Evolutionary conservation across 176 grass and related monocot species (phyloP).

Genomic region (Metroxylon sagu): DNA sequence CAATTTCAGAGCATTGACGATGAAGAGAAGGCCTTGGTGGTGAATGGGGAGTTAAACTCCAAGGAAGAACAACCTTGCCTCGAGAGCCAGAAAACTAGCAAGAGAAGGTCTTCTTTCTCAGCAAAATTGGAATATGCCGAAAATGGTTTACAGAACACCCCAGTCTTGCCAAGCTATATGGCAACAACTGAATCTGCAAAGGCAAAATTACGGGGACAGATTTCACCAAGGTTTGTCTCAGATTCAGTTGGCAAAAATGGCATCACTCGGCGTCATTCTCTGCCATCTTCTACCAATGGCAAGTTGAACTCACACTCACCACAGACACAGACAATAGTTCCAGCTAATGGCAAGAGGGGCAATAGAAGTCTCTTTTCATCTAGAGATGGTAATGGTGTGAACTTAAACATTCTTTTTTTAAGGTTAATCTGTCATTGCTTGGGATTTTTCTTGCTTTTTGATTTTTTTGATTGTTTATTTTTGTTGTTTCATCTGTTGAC

Average conservation of each 20-base stretch:
- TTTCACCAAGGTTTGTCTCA: slow-evolving; percentile 47
- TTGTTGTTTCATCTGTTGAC: neutral
- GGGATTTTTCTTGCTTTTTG: neutral
- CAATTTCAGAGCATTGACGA: slow-evolving; percentile 33
- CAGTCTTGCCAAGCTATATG: slow-evolving; percentile 22
- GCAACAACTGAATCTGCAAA: slow-evolving; percentile 62
- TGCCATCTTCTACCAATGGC: slow-evolving; percentile 55
- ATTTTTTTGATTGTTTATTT: slow-evolving; percentile 1
- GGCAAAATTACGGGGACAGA: slow-evolving; percentile 64
- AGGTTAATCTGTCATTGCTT: neutral
- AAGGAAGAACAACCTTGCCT: slow-evolving; percentile 36
- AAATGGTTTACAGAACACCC: slow-evolving; percentile 33
- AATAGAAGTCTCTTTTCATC: slow-evolving; percentile 55
- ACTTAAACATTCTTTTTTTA: neutral
- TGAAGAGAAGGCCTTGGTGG: slow-evolving; percentile 25
- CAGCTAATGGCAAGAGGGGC: slow-evolving; percentile 45
- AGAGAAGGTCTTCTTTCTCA: slow-evolving; percentile 70
- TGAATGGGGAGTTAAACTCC: slow-evolving; percentile 39
- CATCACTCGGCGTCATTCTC: slow-evolving; percentile 57
- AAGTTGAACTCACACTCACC: slow-evolving; percentile 70
- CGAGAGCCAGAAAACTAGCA: slow-evolving; percentile 50
- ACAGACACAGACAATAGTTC: slow-evolving; percentile 39
- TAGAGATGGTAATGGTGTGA: slow-evolving; percentile 61
- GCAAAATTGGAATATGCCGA: slow-evolving; percentile 55
- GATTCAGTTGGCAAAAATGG: slow-evolving; percentile 56